Evolutionary conservation across 768 basidiomycete species (phyloP).

Genomic region (Dioszegia crocea): DNA sequence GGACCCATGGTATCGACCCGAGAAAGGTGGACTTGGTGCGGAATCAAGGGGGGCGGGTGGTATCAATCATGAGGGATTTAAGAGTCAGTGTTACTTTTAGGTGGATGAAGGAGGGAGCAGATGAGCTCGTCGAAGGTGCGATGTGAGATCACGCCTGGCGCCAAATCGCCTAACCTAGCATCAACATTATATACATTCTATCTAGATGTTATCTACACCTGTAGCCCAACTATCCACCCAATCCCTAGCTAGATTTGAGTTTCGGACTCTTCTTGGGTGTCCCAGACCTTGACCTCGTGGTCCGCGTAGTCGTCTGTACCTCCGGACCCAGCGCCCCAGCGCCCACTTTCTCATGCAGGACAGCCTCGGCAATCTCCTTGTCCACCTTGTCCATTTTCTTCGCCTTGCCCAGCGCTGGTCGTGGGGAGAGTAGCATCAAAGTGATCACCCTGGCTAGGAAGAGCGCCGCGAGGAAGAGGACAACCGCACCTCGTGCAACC

Average conservation of each 20-base stretch:
- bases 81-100: constrained; percentile 76
- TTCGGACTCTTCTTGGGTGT: constrained; percentile 12
- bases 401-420: neutral
- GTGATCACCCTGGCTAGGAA: constrained; percentile 20
- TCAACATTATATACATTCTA: no score
- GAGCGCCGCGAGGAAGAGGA: constrained; percentile 22
- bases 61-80: constrained; percentile 37
- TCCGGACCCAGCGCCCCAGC: neutral
- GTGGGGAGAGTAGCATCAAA: neutral
- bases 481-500: constrained; percentile 23
- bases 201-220: no score
- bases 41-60: constrained; percentile 40
- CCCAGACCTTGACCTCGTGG: constrained; percentile 1
- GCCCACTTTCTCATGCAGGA: constrained; percentile 2
- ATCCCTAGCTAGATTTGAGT: neutral
- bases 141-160: no score
- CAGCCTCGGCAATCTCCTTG: constrained; percentile 4
- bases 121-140: constrained; percentile 40
- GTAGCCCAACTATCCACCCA: no score
- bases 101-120: constrained; percentile 79
- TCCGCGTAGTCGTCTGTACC: neutral
- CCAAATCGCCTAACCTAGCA: no score
- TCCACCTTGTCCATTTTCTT: constrained; percentile 11
- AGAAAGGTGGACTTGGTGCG: constrained; percentile 61
- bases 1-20: constrained; percentile 81